Evolutionary conservation across 805 yeast genomes (phyloP).

Genomic region (Candida sonorensis): DNA sequence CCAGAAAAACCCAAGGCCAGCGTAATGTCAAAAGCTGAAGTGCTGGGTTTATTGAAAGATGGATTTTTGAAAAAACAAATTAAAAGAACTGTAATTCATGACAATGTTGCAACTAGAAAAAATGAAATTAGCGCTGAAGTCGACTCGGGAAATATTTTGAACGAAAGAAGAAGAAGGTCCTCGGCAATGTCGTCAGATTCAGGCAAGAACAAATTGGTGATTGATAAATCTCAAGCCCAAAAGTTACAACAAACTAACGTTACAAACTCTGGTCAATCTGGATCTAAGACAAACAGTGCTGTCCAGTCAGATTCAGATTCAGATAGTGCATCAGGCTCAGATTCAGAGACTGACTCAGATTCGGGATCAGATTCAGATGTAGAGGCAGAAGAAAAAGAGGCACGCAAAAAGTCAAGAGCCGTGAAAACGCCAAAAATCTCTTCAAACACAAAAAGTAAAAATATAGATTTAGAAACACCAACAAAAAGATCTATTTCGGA

Average conservation of each 20-base stretch:
- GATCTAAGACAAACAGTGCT: too few species aligned
- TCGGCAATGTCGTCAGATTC: too few species aligned
- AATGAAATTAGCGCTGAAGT: slow-evolving; percentile 22
- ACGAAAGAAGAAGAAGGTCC: slow-evolving; percentile 9
- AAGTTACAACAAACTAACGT: too few species aligned
- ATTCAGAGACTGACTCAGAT: slow-evolving; percentile 18
- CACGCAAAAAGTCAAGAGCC: slow-evolving; percentile 30
- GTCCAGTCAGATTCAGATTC: slow-evolving; percentile 4
- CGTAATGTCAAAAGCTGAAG: slow-evolving; percentile 1
- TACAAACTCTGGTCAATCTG: too few species aligned
- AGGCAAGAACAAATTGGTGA: too few species aligned
- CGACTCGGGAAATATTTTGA: slow-evolving; percentile 15
- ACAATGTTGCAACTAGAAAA: slow-evolving; percentile 20
- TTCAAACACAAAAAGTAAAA: slow-evolving; percentile 2
- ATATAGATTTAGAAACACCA: slow-evolving; percentile 1
- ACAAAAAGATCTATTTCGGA: background rate
- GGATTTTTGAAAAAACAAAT: slow-evolving; percentile 20
- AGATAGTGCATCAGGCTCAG: slow-evolving; percentile 13
- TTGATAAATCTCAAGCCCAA: too few species aligned
- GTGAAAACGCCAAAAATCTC: slow-evolving; percentile 38
- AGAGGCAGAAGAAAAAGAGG: slow-evolving; percentile 19
- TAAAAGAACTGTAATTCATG: slow-evolving; percentile 14
- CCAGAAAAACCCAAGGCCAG: background rate
- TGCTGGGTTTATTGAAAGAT: slow-evolving; percentile 12
- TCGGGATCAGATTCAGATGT: slow-evolving; percentile 15